Conservation (phyloP, 1,284 basidiomycete genomes). For the Cutaneotrichosporon mucoides region DNA sequence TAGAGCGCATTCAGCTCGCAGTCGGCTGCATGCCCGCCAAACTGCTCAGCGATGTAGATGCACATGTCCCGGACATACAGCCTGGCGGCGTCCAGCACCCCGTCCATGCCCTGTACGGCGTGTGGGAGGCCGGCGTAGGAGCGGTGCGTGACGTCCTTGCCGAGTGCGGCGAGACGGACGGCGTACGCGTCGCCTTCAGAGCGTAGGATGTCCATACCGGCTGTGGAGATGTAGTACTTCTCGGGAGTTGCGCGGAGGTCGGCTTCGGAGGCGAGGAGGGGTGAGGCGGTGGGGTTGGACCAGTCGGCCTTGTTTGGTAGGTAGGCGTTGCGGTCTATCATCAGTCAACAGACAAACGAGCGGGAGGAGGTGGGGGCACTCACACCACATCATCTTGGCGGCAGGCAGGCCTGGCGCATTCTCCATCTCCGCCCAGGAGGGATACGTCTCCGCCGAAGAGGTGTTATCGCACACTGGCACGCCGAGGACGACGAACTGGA, state of each 20-base stretch:
- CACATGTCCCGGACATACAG: neutral
- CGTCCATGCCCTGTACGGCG: neutral
- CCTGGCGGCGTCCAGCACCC: neutral
- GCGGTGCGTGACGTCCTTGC: neutral
- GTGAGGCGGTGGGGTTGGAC: neutral
- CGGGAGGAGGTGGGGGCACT: neutral
- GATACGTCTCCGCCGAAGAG: neutral
- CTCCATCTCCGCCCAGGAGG: neutral
- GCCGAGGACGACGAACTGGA: neutral
- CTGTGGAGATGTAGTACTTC: neutral
- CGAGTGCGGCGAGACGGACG: neutral
- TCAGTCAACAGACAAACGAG: neutral
- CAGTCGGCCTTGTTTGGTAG: neutral
- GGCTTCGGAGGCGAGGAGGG: neutral
- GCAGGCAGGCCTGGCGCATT: neutral
- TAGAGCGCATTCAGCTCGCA: too few species aligned
- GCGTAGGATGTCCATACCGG: neutral
- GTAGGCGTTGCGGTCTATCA: neutral
- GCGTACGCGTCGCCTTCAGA: neutral
- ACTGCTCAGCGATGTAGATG: neutral
- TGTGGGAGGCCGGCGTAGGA: neutral
- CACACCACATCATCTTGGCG: neutral
- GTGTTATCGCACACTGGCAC: neutral
- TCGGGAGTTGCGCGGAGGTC: neutral
- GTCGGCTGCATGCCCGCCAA: neutral